Evolutionary conservation across 192 early-diverging fungal genomes (phyloP).

Genomic region (Coemansia aciculifera): DNA sequence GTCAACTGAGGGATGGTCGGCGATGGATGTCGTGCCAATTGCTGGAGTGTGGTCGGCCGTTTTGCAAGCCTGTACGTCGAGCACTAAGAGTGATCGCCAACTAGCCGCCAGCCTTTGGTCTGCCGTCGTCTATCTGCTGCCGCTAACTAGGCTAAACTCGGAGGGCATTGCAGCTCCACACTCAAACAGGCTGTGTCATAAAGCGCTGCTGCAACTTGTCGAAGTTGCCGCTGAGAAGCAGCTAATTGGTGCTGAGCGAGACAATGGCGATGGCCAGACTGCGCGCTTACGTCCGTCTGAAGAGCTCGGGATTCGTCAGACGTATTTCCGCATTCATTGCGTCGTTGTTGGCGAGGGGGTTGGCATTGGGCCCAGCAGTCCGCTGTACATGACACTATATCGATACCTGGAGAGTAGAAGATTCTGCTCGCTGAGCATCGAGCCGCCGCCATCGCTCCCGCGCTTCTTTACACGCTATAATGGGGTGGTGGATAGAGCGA

Average conservation of each 20-base stretch:
- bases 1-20: neutral
- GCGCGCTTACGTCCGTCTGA: conserved; percentile 12
- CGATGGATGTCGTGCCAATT: conserved; percentile 10
- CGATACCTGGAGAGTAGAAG: conserved; percentile 31
- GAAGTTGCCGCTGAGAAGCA: conserved; percentile 26
- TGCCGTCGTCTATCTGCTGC: conserved; percentile 21
- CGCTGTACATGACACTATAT: conserved; percentile 37
- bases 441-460: conserved; percentile 49
- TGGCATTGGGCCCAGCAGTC: conserved; percentile 6
- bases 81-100: neutral
- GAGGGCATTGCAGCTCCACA: conserved; percentile 49
- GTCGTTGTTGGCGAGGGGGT: conserved; percentile 22
- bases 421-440: conserved; percentile 46
- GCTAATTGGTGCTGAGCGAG: conserved; percentile 6
- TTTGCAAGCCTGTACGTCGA: conserved; percentile 5
- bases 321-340: conserved; percentile 34
- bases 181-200: conserved; percentile 10
- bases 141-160: conserved; percentile 34
- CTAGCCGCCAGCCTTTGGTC: conserved; percentile 25
- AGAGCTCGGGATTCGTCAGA: conserved; percentile 34
- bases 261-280: neutral
- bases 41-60: conserved; percentile 24
- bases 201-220: conserved; percentile 16
- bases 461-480: conserved; percentile 53
- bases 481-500: conserved; percentile 9